Conservation (phyloP, 2,329 filamentous ascomycete genomes). For the Pseudodiploospora longispora region DNA sequence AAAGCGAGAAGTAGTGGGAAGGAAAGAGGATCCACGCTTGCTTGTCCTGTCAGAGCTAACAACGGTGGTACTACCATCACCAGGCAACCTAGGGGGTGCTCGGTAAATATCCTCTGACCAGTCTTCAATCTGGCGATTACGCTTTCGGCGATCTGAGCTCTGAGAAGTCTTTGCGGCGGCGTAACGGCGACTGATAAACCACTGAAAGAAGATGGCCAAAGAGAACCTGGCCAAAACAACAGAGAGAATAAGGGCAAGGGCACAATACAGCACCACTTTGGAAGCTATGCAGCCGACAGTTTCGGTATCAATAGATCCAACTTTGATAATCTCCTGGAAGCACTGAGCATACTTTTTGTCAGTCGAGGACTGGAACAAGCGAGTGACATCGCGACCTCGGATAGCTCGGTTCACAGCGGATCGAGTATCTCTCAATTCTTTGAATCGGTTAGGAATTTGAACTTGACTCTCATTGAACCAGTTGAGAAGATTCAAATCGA, state of each 20-base stretch:
- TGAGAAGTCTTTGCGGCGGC: slow-evolving; percentile 80
- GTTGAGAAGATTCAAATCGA: slow-evolving; percentile 78
- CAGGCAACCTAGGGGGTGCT: slow-evolving; percentile 72
- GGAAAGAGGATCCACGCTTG: slow-evolving; percentile 76
- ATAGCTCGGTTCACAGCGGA: slow-evolving; percentile 53
- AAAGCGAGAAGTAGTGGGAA: slow-evolving; percentile 91
- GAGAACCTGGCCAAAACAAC: slow-evolving; percentile 81
- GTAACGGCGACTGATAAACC: slow-evolving; percentile 86
- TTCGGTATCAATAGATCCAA: slow-evolving; percentile 91
- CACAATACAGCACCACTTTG: slow-evolving; percentile 92
- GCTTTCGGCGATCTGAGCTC: slow-evolving; percentile 69
- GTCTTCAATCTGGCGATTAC: slow-evolving; percentile 90
- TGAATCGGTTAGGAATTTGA: slow-evolving; percentile 65
- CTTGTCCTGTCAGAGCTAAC: slow-evolving; percentile 58
- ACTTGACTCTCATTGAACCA: slow-evolving; percentile 89
- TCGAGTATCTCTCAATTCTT: slow-evolving; percentile 64
- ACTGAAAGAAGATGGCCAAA: slow-evolving; percentile 88
- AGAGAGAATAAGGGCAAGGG: slow-evolving; percentile 81
- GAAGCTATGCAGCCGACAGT: slow-evolving; percentile 96
- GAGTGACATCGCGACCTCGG: slow-evolving; percentile 80
- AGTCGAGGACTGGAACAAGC: slow-evolving; percentile 67
- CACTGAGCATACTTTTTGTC: slow-evolving; percentile 83
- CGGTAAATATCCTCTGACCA: slow-evolving; percentile 98
- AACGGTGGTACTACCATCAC: slow-evolving; percentile 60
- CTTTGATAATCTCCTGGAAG: slow-evolving; percentile 88